Evolutionary conservation across 2,329 filamentous ascomycete species (phyloP), one percentile per base, ranked within the genome.

Genomic region (Madurella mycetomatis): DNA sequence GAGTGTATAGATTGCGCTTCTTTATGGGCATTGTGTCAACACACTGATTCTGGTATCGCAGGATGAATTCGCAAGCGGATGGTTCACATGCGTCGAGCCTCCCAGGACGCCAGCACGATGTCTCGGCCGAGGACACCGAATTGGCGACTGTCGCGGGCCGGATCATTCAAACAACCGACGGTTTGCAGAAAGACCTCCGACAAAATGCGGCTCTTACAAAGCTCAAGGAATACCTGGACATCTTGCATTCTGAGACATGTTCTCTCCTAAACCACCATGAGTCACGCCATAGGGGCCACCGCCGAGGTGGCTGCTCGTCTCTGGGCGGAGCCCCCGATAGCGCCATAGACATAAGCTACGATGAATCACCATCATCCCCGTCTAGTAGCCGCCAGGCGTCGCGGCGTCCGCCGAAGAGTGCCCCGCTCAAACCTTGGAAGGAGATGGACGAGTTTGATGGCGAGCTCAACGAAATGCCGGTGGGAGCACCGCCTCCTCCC

Each of bases 181-280:
- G 65, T 17, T 47, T 73, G 5, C 65, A 69, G n/a, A 54, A 60
- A n/a, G 69, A 72, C 34, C 65, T 89, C 66, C 84, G 83, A 64
- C 80, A 80, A 57, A 84, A 82, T 69, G 80, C 85, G n/a, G 84
- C 86, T 51, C 83, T 88, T 57, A 82, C 84, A 1, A 82, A 79
- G 3, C 81, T 84, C n/a, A 84, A 85, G 54, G 85, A 81, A 18
- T 84, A 87, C 57, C 78, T 86, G 56, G 86, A 88, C 65, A 82
- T 85, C 0, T 79, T 91, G 5, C 86, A 86, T 7, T 81, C 85
- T 60, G 88, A 89, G 71, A 70, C 70, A 39, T 60, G 67, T 43
- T 60, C 62, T 4, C 44, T 44, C 9, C 32, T 54, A 9, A 47
- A 54, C n/a, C n/a, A 30, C 18, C 45, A 50, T 15, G 43, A 44